Conservation (phyloP, 2,329 filamentous ascomycete genomes). For the Colletotrichum musicola region DNA sequence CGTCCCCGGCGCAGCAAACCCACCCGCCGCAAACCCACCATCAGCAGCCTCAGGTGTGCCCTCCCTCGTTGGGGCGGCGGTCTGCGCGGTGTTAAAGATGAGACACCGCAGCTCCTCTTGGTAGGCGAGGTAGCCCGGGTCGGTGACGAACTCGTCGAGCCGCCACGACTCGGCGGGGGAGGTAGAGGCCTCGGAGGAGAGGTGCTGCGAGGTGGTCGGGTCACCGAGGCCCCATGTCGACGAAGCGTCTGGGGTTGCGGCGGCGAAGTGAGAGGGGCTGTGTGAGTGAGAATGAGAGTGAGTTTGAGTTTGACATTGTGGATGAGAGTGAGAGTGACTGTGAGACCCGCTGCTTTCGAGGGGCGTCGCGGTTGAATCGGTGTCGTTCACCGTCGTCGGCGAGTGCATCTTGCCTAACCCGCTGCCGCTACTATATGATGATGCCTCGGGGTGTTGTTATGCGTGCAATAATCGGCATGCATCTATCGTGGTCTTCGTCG, state of each 20-base stretch:
- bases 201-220: constrained; percentile 31
- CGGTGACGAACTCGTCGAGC: constrained; percentile 51
- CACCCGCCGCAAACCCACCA: constrained; percentile 21
- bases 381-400: constrained; percentile 10
- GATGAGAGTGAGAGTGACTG: neutral
- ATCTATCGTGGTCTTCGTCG: neutral
- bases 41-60: constrained; percentile 48
- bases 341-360: constrained; percentile 24
- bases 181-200: constrained; percentile 36
- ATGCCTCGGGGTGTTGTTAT: neutral
- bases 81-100: constrained; percentile 60
- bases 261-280: constrained; percentile 12
- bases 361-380: constrained; percentile 7
- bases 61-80: constrained; percentile 55
- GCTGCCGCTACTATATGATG: neutral
- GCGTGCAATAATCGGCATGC: neutral
- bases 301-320: neutral
- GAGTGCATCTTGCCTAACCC: constrained; percentile 13
- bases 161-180: constrained; percentile 48
- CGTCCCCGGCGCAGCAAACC: constrained; percentile 34
- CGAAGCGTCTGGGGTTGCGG: constrained; percentile 17
- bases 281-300: neutral
- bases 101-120: constrained; percentile 60
- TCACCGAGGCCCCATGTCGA: constrained; percentile 27
- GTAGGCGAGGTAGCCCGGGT: constrained; percentile 59